phyloP scores from a whole-genome alignment of 805 yeast species.

The Torulaspora franciscae region DNA sequence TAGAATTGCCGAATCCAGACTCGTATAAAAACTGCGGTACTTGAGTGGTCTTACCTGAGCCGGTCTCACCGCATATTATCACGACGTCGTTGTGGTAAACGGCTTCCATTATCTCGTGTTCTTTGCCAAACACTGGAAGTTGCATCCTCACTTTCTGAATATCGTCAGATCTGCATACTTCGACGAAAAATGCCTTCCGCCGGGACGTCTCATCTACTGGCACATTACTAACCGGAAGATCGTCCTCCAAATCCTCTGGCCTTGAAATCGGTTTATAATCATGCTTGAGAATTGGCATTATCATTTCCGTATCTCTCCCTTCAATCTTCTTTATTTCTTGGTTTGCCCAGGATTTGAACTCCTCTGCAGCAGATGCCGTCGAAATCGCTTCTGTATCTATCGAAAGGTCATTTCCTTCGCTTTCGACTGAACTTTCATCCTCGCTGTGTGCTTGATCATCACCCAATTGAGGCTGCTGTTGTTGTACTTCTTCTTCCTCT shows the following conservation, averaged over 20 bases:
- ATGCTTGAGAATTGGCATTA: constrained; percentile 45
- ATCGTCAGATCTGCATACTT: constrained; percentile 58
- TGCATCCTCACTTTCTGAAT: constrained; percentile 64
- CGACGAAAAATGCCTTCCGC: constrained; percentile 63
- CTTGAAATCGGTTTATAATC: constrained; percentile 55
- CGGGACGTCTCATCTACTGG: constrained; percentile 47
- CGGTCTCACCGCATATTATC: constrained; percentile 94
- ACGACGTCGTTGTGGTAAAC: constrained; percentile 86
- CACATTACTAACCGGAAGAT: constrained; percentile 58
- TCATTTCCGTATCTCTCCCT: constrained; percentile 52
- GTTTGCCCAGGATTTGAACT: constrained; percentile 88
- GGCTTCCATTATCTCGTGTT: constrained; percentile 92
- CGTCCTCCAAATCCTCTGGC: constrained; percentile 67
- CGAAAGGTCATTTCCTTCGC: constrained; percentile 28
- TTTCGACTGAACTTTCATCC: constrained; percentile 30
- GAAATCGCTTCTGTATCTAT: constrained; percentile 30
- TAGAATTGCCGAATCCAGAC: constrained; percentile 72
- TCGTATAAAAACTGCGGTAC: constrained; percentile 94
- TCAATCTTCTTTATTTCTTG: constrained; percentile 59
- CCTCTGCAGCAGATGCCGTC: constrained; percentile 42
- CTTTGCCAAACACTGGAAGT: constrained; percentile 87
- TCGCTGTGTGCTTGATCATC: constrained; percentile 15
- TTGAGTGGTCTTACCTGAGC: constrained; percentile 98
- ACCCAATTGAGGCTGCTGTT: constrained; percentile 8
- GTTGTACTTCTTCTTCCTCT: constrained; percentile 13